Base-by-base conservation (phyloP, 2,329 filamentous ascomycete species). In the Nothophaeocryptopus gaeumannii region DNA sequence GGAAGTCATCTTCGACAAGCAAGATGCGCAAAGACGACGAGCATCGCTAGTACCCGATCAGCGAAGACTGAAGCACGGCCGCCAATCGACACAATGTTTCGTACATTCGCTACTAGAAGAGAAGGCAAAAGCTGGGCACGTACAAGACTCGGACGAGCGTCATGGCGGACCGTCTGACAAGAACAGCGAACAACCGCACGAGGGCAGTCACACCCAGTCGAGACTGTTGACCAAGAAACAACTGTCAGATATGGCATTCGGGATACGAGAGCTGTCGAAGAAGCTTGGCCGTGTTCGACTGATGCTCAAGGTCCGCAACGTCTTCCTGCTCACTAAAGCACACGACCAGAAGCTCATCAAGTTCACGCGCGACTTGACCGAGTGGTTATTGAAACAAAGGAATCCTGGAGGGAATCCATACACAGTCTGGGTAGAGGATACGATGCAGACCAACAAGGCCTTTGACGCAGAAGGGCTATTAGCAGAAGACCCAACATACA, bases 221-320 rank as follows among this genome's bases (percentile, higher is more conserved):
- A 81, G 92, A n/a, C 80, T 96, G 42, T 77, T 97, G 59, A 96
- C 91, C 1, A 97, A 97, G 74, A 90, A 88, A 68, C 89, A 99
- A 70, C 78, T 99, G 36, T 90, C 87, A 11, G 93, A 97, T 63
- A 97, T 99, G 92, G 91, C 92, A 0, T 91, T 92, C 83, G 91
- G 92, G 20, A 93, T 97, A 50, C 80, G 93, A 40, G 89, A 96
- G 70, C 75, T 99, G 51, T 92, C 88, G 29, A 87, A 95, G 64
- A 86, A 88, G 53, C 73, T 97, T 51, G 88, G 89, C 44, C 90
- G 84, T 69, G 84, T 97, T 67, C 82, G 85, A 50, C 77, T 99
- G 55, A 88, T 86, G 67, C 82, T 96, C 58, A 85, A 85, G 45
- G 89, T 95, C 58, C 83, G 82, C 66, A 86, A 82, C 48, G 84